Percentiles rank a stretch among this genome's conserved stretches.
These are phyloP conservation scores for Termitomyces sp. DNA, from an alignment of 768 basidiomycete species.

Conservation along the genomic window DNA sequence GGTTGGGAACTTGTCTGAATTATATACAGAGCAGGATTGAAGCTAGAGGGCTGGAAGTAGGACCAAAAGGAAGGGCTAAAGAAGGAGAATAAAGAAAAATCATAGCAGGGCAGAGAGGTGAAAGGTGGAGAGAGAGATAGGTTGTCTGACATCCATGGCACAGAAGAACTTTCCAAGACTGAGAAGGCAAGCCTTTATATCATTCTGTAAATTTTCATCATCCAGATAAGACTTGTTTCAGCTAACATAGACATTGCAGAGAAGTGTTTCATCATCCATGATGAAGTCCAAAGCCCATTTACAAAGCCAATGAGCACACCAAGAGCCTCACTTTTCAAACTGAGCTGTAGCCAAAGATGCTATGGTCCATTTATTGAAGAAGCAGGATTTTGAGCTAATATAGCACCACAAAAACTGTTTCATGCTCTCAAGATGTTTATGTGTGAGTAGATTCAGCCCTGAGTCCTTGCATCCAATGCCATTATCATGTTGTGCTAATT, in stretches of 20 bases:
- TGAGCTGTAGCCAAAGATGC: neutral
- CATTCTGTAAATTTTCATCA: neutral
- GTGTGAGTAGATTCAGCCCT: constrained; percentile 5
- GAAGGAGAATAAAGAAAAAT: no score
- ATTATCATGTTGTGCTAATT: neutral
- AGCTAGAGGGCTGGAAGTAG: no score
- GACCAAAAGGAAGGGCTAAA: no score
- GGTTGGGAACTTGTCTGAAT: no score
- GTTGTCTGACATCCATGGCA: no score
- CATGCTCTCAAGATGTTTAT: constrained; percentile 1
- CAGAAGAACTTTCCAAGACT: no score
- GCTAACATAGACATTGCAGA: neutral
- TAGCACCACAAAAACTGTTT: neutral
- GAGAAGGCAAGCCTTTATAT: no score
- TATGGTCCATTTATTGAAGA: neutral
- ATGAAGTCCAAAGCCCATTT: neutral
- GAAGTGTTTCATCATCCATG: neutral
- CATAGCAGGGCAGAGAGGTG: no score
- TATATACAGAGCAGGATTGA: no score
- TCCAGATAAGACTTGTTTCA: neutral
- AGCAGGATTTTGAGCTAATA: neutral
- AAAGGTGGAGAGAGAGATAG: no score
- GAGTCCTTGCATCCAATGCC: no score
- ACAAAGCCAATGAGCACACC: neutral
- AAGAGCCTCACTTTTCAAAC: neutral